phyloP scores from a whole-genome alignment of 306 rosid genomes.

The Medicago arabica region DNA sequence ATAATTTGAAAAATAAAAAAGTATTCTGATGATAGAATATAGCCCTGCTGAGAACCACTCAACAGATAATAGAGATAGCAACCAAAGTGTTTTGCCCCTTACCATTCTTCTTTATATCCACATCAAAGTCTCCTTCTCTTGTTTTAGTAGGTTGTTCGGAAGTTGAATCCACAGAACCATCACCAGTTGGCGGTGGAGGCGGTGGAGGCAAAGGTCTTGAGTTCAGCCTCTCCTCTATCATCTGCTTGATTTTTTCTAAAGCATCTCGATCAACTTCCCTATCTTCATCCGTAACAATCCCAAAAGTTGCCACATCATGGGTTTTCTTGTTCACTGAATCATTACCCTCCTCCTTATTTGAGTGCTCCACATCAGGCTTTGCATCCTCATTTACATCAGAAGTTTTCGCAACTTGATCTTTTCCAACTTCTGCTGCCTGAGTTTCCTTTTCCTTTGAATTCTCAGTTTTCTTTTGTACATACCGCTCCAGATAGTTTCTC shows the following conservation, averaged over 20 bases:
- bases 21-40: not conserved
- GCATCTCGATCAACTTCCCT: constrained; percentile 79
- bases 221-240: constrained; percentile 90
- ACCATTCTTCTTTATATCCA: constrained; percentile 69
- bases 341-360: constrained; percentile 66
- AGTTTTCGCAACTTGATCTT: constrained; percentile 57
- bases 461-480: constrained; percentile 74
- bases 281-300: constrained; percentile 85
- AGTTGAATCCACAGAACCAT: constrained; percentile 54
- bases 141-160: constrained; percentile 64
- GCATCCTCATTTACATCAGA: constrained; percentile 55
- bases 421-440: constrained; percentile 56
- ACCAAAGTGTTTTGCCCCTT: constrained; percentile 44
- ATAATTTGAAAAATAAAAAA: not conserved
- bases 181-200: constrained; percentile 64
- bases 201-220: constrained; percentile 84
- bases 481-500: constrained; percentile 68
- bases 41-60: not conserved
- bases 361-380: constrained; percentile 54
- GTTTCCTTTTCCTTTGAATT: constrained; percentile 68
- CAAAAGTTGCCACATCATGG: constrained; percentile 65
- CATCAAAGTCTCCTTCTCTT: constrained; percentile 81
- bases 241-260: constrained; percentile 67
- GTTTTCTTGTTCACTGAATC: constrained; percentile 67
- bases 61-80: constrained; percentile 33